Percentiles rank a stretch among this genome's conserved stretches.
These are phyloP conservation scores for Cordyceps cateniannulata DNA, from an alignment of 2,329 filamentous ascomycete species.

Conservation along the genomic window DNA sequence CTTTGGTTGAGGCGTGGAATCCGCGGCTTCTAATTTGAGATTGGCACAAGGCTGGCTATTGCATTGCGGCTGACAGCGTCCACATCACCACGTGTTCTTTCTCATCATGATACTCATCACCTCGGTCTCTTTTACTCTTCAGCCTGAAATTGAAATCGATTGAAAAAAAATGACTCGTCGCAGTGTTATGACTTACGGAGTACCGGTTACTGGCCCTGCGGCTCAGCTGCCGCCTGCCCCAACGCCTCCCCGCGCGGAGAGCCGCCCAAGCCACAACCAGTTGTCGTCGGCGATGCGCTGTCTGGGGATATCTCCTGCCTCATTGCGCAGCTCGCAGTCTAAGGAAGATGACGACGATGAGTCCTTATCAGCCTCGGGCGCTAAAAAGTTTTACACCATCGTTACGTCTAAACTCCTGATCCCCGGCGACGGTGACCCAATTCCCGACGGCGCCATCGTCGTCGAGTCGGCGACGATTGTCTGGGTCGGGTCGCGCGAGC, in stretches of 20 bases:
- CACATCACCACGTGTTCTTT: not conserved
- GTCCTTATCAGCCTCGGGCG: not conserved
- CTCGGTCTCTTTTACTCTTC: no score
- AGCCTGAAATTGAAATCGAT: not conserved
- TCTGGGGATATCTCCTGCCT: not conserved
- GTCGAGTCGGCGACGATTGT: constrained; percentile 30
- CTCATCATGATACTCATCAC: no score
- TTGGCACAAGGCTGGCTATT: not conserved
- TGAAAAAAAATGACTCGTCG: not conserved
- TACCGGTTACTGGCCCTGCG: not conserved
- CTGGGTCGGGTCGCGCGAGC: constrained; percentile 28
- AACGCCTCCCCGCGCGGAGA: not conserved
- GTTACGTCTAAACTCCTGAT: constrained; percentile 29
- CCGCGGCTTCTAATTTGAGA: not conserved
- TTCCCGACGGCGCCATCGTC: constrained; percentile 27
- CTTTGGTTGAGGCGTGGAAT: no score
- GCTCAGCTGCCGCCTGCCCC: not conserved
- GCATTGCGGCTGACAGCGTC: not conserved
- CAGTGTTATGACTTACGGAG: not conserved
- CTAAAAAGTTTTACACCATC: constrained; percentile 26
- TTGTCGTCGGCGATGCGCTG: not conserved
- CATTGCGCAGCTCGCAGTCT: not conserved
- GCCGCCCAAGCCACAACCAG: not conserved
- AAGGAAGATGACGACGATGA: not conserved
- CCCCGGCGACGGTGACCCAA: constrained; percentile 30